Evolutionary conservation across 306 rosid genomes (phyloP), one percentile per base, ranked within the genome.

Genomic region (Canavalia gladiata): DNA sequence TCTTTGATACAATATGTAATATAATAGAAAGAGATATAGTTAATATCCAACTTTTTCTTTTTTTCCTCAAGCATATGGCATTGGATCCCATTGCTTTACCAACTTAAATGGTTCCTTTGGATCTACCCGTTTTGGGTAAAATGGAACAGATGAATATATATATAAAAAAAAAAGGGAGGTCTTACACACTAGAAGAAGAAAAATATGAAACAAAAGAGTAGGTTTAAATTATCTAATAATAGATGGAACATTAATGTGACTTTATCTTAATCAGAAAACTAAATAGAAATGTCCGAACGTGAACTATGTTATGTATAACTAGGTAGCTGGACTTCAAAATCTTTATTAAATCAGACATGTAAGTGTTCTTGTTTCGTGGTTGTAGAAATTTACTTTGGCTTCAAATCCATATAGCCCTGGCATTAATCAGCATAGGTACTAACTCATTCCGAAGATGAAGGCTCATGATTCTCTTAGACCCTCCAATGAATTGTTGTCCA

Each of bases 351-450:
- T 4, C 37, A 18, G 50, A 72, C 50, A 72, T 71, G 7, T 51
- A 56, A 34, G 3, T 37, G n/a, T 72, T 34, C 34, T 39, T 42
- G 49, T 66, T 66, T 66, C 3, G 8, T 62, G 13, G 47, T 35
- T 13, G 30, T 25, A 57, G 64, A 49, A 46, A 47, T 4, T 1
- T 30, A 37, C 73, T 77, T 13, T 45, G 70, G 6, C 60, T 41
- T 86, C 89, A 93, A 83, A 93, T 64, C 96, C 96, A 91, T 9
- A 93, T 91, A 31, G 96, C 97, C 18, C 79, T 82, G 4, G 94
- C 96, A 42, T 82, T 77, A n/a, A 83, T 88, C 29, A 93, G 91
- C 76, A 93, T 28, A 12, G 91, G 84, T 2, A 81, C 90, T 6
- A 93, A 83, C 86, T 85, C 72, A 75, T 93, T 91, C 72, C 90